These are phyloP conservation scores for Cordyceps tenuipes DNA, from an alignment of 2,329 filamentous ascomycete species.

Conservation along the genomic window DNA sequence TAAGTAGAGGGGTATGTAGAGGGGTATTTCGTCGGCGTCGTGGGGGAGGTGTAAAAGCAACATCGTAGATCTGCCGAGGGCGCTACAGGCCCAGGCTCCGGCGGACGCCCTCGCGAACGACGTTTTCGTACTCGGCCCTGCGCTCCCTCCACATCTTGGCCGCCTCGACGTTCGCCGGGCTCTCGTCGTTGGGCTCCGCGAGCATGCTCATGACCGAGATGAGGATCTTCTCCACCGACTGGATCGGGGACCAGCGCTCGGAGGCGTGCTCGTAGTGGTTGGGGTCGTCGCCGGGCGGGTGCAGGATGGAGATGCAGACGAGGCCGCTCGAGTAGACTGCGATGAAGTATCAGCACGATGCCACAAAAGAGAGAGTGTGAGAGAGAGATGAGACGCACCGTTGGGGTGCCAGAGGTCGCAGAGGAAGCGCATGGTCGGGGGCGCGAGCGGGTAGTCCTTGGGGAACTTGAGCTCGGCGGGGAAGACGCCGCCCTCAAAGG, in stretches of 20 bases:
- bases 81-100: conserved; percentile 63
- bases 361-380: too few relatives aligned
- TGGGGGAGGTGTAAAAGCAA: not conserved
- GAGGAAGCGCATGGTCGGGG: conserved; percentile 92
- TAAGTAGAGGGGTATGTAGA: not conserved
- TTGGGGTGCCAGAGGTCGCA: conserved; percentile 96
- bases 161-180: conserved; percentile 90
- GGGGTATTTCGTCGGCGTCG: not conserved
- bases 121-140: conserved; percentile 73
- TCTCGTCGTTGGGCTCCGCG: conserved; percentile 94
- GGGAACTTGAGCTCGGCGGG: conserved; percentile 92
- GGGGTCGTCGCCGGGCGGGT: conserved; percentile 91
- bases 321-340: conserved; percentile 83
- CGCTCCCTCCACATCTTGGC: conserved; percentile 93
- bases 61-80: not conserved
- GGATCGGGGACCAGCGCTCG: conserved; percentile 93
- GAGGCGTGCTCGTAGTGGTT: conserved; percentile 97
- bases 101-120: conserved; percentile 75
- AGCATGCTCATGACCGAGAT: conserved; percentile 98
- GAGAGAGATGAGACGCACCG: conserved; percentile 43
- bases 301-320: conserved; percentile 97
- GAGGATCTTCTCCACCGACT: conserved; percentile 95
- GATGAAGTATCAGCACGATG: not conserved
- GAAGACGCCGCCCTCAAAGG: conserved; percentile 93
- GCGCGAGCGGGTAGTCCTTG: conserved; percentile 91